phyloP scores from a whole-genome alignment of 2,329 filamentous ascomycete genomes.

The Aspergillus texensis region DNA sequence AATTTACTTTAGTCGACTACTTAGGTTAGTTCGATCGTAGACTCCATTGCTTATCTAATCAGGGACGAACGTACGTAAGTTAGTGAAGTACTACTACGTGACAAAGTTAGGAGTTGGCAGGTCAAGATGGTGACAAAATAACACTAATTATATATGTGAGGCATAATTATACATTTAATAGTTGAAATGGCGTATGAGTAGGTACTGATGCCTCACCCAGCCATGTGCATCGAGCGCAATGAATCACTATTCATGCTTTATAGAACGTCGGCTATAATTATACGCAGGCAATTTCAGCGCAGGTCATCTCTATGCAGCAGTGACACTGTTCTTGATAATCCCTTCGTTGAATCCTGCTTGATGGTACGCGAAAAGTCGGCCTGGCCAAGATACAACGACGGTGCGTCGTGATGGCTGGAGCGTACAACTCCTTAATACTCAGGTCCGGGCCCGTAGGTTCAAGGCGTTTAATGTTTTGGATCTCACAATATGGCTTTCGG shows the following conservation, averaged over 20 bases:
- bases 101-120: not conserved
- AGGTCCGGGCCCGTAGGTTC: not conserved
- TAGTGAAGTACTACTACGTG: not conserved
- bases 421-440: not conserved
- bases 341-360: not conserved
- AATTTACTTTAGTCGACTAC: too few species aligned
- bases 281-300: slow-evolving; percentile 2
- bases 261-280: slow-evolving; percentile 12
- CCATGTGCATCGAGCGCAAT: not conserved
- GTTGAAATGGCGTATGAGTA: not conserved
- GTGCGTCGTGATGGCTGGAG: not conserved
- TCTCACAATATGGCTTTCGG: not conserved
- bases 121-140: not conserved
- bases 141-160: not conserved
- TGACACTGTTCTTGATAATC: not conserved
- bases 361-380: not conserved
- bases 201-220: not conserved
- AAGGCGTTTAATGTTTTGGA: not conserved
- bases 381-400: not conserved
- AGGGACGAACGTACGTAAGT: too few species aligned
- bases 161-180: slow-evolving; percentile 5
- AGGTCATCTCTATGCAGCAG: slow-evolving; percentile 8
- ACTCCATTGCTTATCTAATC: too few species aligned
- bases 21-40: too few species aligned
- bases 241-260: slow-evolving; percentile 8